phyloP scores from a whole-genome alignment of 2,329 filamentous ascomycete genomes.

The Microthyrium microscopicum region DNA sequence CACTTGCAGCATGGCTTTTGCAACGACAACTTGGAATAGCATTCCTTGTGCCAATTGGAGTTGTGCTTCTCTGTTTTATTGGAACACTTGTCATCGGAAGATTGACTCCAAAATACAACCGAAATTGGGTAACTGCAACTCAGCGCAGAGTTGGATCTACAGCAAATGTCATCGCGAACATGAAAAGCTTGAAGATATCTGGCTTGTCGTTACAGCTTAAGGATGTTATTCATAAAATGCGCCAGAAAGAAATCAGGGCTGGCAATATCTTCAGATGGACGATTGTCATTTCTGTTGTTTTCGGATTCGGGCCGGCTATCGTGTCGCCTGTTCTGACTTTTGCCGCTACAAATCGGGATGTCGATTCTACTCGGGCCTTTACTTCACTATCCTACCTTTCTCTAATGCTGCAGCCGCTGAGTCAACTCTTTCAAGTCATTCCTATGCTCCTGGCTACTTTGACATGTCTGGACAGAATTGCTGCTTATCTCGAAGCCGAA shows the following conservation, averaged over 20 bases:
- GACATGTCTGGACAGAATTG: background rate
- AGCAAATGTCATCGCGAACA: slow-evolving; percentile 17
- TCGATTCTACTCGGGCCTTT: background rate
- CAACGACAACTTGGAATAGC: slow-evolving; percentile 13
- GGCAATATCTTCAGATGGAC: background rate
- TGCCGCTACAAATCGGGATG: background rate
- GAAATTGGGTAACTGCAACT: slow-evolving; percentile 14
- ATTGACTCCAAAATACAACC: slow-evolving; percentile 14
- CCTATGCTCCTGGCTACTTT: background rate
- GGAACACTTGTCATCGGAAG: slow-evolving; percentile 12
- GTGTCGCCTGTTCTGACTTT: background rate
- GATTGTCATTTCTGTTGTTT: background rate
- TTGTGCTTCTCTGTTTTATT: slow-evolving; percentile 12
- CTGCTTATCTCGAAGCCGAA: background rate
- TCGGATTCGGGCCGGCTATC: background rate
- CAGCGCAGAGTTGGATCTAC: slow-evolving; percentile 16
- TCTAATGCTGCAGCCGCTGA: background rate
- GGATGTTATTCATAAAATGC: slow-evolving; percentile 18
- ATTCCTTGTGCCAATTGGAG: slow-evolving; percentile 12
- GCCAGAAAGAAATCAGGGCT: slow-evolving; percentile 18
- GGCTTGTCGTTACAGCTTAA: slow-evolving; percentile 19
- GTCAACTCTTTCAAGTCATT: background rate
- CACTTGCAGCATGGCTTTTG: slow-evolving; percentile 11
- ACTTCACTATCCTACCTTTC: background rate
- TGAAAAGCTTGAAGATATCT: slow-evolving; percentile 25